Conservation (phyloP, 2,329 filamentous ascomycete genomes). For the Ceratocystis colombiana region DNA sequence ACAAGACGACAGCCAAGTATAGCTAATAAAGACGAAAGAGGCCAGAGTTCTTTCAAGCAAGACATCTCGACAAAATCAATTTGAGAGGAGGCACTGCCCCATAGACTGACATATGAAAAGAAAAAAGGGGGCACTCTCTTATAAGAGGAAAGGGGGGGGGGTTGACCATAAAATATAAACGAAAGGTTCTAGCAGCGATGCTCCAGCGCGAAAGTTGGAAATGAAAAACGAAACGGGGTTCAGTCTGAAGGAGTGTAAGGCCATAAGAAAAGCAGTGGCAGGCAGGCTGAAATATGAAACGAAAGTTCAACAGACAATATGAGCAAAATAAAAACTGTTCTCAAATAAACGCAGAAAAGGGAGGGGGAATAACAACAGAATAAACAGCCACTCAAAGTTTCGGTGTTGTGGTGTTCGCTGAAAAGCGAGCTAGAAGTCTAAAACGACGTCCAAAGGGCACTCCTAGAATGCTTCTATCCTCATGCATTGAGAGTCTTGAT, state of each 20-base stretch:
- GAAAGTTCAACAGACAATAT: neutral
- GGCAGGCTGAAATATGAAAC: neutral
- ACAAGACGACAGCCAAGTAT: neutral
- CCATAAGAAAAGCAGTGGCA: neutral
- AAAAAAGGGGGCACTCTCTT: neutral
- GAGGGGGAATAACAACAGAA: neutral
- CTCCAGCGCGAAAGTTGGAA: neutral
- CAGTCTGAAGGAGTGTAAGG: neutral
- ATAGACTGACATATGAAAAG: neutral
- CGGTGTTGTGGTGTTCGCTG: conserved; percentile 11
- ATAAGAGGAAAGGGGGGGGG: neutral
- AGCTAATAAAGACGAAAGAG: neutral
- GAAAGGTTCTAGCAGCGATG: neutral
- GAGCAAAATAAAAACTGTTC: neutral
- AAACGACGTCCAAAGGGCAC: neutral
- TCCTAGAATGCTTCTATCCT: neutral
- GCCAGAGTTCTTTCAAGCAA: neutral
- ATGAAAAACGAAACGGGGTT: neutral
- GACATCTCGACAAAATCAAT: neutral
- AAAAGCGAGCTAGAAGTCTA: neutral
- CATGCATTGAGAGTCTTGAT: conserved; percentile 46
- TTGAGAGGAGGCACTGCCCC: neutral
- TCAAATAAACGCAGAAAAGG: neutral
- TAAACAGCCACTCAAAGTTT: neutral
- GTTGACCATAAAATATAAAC: neutral